Base-by-base conservation (phyloP, 331 rosid genomes). In the Telfairia occidentalis region DNA sequence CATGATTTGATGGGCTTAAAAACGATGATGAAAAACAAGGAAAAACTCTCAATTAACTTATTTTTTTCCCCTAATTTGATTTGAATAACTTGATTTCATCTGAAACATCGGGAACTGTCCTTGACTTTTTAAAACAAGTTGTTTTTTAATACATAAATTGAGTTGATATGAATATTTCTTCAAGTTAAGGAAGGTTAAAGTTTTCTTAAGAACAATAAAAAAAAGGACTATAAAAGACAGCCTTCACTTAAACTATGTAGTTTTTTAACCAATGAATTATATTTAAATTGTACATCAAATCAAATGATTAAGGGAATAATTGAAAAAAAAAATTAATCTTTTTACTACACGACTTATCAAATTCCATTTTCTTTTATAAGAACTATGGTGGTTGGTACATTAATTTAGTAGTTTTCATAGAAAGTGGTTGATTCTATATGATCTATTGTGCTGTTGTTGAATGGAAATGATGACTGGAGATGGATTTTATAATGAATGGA, bases 1-100 rank as follows among this genome's bases (percentile, higher is more conserved):
- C 9, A 48, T 72, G 76, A 72, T 50, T 50, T 72, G 76, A 72
- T 50, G 49, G 61, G 48, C 76, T 42, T 19, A 18, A 60, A 28
- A 61, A 52, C 24, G 10, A 2, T n/a, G 26, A 50, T 50, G 16
- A 19, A 54, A 23, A 23, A 34, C 28, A 37, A 35, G 19, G 11
- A n/a, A n/a, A n/a, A n/a, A 23, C 19, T 21, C 5, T 34, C 46
- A 35, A 26, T 10, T 55, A 55, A 1, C 13, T 54, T 54, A 1
- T 13, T 9, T 53, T 19, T 5, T 23, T 18, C 15, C 15, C 29
- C 30, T 19, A 9, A 19, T 21, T 53, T 53, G 11, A 21, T 7
- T 53, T 53, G 24, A 21, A 8, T 7, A 23, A 23, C 30, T 21
- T 54, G 5, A 1, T 50, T 50, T 50, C 57, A 18, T 50, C 10